A percentile compares a stretch with the other conserved stretches of the same genome.
These are phyloP conservation scores for Thamnidium elegans DNA, from an alignment of 192 early-diverging fungal species.

Conservation along the genomic window DNA sequence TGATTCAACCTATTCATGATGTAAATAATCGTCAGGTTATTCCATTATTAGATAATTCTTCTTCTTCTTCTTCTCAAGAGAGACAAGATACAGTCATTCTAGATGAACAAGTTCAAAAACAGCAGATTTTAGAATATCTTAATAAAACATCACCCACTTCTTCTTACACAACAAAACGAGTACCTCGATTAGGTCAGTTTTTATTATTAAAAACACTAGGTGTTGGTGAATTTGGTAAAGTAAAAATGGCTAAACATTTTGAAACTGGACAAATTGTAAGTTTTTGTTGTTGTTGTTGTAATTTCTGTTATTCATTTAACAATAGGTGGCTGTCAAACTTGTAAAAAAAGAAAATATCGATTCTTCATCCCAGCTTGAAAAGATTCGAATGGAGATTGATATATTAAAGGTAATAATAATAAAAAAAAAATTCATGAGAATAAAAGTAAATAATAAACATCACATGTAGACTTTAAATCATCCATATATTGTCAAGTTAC, in stretches of 20 bases:
- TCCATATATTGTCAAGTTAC: constrained; percentile 86
- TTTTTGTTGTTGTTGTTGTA: no score
- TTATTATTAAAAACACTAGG: constrained; percentile 92
- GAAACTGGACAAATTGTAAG: constrained; percentile 65
- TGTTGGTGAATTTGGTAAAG: constrained; percentile 98
- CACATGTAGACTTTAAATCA: constrained; percentile 85
- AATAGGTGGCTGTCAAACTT: constrained; percentile 89
- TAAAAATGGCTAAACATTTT: constrained; percentile 88
- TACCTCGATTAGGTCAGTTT: constrained; percentile 85
- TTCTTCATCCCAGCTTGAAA: constrained; percentile 74
- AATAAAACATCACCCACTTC: constrained; percentile 40
- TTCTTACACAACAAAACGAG: constrained; percentile 36
- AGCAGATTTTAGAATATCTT: constrained; percentile 47
- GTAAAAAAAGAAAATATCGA: constrained; percentile 91
- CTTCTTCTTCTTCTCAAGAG: neutral
- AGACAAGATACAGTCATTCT: no score
- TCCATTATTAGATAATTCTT: neutral
- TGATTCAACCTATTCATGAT: constrained; percentile 9
- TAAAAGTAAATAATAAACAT: constrained; percentile 32
- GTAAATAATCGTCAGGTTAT: neutral
- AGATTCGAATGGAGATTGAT: constrained; percentile 92
- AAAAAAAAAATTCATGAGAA: neutral
- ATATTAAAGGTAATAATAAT: constrained; percentile 78
- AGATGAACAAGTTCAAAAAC: constrained; percentile 23
- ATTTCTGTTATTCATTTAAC: no score